These are phyloP conservation scores for Fusarium nygamai DNA, from an alignment of 2,329 filamentous ascomycete genomes.

Conservation along the genomic window DNA sequence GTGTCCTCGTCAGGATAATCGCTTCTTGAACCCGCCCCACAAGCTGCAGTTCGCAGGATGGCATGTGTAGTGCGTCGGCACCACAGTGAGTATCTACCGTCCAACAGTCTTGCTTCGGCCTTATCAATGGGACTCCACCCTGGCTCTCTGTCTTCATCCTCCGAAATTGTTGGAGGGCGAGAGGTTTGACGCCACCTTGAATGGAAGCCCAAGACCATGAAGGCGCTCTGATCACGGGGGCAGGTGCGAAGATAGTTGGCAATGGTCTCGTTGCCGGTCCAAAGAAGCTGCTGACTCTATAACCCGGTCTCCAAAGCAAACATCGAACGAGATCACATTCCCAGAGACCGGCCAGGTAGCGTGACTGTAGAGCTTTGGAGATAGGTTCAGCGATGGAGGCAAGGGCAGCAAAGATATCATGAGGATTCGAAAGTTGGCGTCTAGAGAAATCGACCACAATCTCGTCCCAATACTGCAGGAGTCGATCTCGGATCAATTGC, in stretches of 20 bases:
- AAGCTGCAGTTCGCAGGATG: constrained; percentile 12
- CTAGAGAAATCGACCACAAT: not conserved
- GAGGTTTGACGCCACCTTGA: not conserved
- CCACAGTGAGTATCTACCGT: not conserved
- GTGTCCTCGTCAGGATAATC: not conserved
- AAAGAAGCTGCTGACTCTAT: not conserved
- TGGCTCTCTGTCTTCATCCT: not conserved
- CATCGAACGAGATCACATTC: not conserved
- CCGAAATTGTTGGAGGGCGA: not conserved
- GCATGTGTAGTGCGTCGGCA: constrained; percentile 3
- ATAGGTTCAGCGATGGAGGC: constrained; percentile 1
- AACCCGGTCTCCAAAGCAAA: constrained; percentile 7
- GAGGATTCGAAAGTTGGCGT: constrained; percentile 13
- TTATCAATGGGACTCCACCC: not conserved
- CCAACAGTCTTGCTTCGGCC: not conserved
- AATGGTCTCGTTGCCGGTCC: constrained; percentile 2
- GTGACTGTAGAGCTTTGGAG: not conserved
- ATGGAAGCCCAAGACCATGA: constrained; percentile 27
- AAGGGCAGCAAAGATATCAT: constrained; percentile 21
- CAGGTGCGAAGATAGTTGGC: not conserved
- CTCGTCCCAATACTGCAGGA: constrained; percentile 2
- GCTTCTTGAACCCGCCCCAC: not conserved
- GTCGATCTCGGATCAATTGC: not conserved
- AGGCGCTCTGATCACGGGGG: constrained; percentile 3
- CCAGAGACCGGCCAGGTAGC: constrained; percentile 23